Evolutionary conservation across 352 stramenopile genomes (phyloP), one percentile per base, ranked within the genome.

Genomic region (Thalassiosira livingstoniorum): DNA sequence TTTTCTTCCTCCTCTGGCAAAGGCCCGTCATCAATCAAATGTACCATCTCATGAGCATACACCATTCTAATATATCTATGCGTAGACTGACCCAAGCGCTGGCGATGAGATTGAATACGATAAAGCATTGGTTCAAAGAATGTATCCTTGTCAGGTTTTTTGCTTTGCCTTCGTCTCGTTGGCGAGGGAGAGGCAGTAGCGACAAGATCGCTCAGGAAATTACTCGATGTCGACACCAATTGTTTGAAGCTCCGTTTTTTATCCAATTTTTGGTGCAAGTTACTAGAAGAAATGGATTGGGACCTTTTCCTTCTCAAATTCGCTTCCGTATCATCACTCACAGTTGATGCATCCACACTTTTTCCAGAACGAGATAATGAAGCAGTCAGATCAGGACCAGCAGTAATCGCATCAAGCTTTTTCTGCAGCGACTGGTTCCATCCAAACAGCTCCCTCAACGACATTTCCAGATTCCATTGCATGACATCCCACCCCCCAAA

Each of bases 21-120:
- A 53, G 70, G 53, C 10, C 37, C 23, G 55, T 78, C 60, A 32
- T 66, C 66, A 43, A 70, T 75, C 4, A 82, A 47, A 45, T 75
- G 53, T 11, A 86, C 25, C 79, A 86, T 86, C 67, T 86, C 79
- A 64, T 86, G 72, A 7, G 79, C 79, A 69, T 86, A 86, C n/a
- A 86, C 69, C 79, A 86, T 82, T 0, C 61, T 60, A 18, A 35
- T 61, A 34, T 88, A 82, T 35, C 73, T 37, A 53, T 80, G 51
- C 5, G 68, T 70, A 4, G 54, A 83, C 29, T 78, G 70, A 25
- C 64, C 73, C 10, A 85, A 68, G n/a, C 76, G 63, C 13, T 35
- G 65, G 29, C 70, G 58, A 35, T 57, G 62, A 3, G 57, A 72
- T 71, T 78, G 60, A 21, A 85, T 82, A 15, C 66, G 66, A 21